Base-by-base conservation (phyloP, 495 filamentous ascomycete species). In the Pseudoneurospora amorphoporcata region DNA sequence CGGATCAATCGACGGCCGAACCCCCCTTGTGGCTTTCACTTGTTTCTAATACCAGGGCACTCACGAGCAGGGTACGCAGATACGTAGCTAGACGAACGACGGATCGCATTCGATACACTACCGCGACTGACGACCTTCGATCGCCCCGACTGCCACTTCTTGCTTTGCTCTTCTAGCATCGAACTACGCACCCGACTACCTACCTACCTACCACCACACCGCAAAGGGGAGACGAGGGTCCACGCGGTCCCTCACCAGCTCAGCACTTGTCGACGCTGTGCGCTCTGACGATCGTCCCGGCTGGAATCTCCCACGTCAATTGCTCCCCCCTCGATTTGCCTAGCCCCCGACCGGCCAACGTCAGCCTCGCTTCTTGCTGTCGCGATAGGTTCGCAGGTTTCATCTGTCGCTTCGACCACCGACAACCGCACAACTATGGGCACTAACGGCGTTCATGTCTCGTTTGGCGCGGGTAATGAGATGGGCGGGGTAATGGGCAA, bases 361-460 rank as follows among this genome's bases (percentile, higher is more conserved):
- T 35, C 53, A 61, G 53, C 53, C 53, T 17, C 14, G 53, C 53
- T 35, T 61, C 53, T 61, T 61, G 7, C 14, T 19, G 29, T 61
- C 53, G 53, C 53, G 53, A 35, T 23, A 35, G 53, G 29, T 61
- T 69, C 37, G 5, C 68, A 19, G 37, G 8, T 45, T n/a, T 12
- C 8, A 29, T 19, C 37, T 38, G 35, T 19, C 35, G 68, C 68
- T 40, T 69, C 68, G 16, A 43, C 29, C 29, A 61, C 23, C 12
- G 12, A 69, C 0, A 29, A 69, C 8, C 35, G 35, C 68, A 69
- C 86, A 78, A 85, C 84, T 83, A 91, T 91, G 90, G 88, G 86
- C 82, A 86, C 87, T 74, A 85, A 86, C 79, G 88, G 87, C 83
- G 89, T 88, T 68, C 87, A 85, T 81, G 86, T 61, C 53, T 61